Evolutionary conservation across 2,329 filamentous ascomycete species (phyloP).

Genomic region (Truncatella angustata): DNA sequence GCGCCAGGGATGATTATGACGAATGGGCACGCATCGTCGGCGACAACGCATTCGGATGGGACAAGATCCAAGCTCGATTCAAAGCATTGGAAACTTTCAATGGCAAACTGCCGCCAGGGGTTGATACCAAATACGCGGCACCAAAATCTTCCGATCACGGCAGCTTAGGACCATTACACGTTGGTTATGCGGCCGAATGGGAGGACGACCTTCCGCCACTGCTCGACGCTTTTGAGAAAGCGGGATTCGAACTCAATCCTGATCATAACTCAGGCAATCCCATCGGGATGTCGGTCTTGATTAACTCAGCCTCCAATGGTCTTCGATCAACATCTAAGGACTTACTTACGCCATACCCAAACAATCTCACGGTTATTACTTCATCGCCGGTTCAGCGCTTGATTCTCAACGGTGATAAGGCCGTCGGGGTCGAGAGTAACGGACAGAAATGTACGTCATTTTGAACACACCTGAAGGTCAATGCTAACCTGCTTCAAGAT

Average conservation of each 20-base stretch:
- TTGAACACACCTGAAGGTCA: slow-evolving; percentile 16
- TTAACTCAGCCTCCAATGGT: slow-evolving; percentile 49
- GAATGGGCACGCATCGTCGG: slow-evolving; percentile 56
- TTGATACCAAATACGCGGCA: slow-evolving; percentile 44
- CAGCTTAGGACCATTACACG: slow-evolving; percentile 41
- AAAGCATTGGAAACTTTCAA: slow-evolving; percentile 55
- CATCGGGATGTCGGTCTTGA: slow-evolving; percentile 50
- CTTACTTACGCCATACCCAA: slow-evolving; percentile 39
- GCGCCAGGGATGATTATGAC: slow-evolving; percentile 60
- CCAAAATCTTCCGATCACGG: slow-evolving; percentile 48
- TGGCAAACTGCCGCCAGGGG: slow-evolving; percentile 31
- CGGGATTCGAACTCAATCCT: slow-evolving; percentile 47
- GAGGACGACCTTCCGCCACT: slow-evolving; percentile 45
- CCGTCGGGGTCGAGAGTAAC: slow-evolving; percentile 41
- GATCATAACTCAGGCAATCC: slow-evolving; percentile 60
- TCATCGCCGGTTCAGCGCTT: slow-evolving; percentile 45
- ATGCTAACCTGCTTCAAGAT: slow-evolving; percentile 13
- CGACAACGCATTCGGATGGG: slow-evolving; percentile 57
- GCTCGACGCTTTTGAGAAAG: slow-evolving; percentile 45
- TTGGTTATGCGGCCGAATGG: slow-evolving; percentile 47
- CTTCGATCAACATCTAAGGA: slow-evolving; percentile 50
- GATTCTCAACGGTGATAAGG: slow-evolving; percentile 42
- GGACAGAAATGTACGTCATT: slow-evolving; percentile 41
- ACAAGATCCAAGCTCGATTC: slow-evolving; percentile 47
- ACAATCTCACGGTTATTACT: slow-evolving; percentile 53